Percentiles rank a stretch among this genome's conserved stretches.
Evolutionary conservation across 2,329 filamentous ascomycete species (phyloP).

Genomic region (Colletotrichum sp.): DNA sequence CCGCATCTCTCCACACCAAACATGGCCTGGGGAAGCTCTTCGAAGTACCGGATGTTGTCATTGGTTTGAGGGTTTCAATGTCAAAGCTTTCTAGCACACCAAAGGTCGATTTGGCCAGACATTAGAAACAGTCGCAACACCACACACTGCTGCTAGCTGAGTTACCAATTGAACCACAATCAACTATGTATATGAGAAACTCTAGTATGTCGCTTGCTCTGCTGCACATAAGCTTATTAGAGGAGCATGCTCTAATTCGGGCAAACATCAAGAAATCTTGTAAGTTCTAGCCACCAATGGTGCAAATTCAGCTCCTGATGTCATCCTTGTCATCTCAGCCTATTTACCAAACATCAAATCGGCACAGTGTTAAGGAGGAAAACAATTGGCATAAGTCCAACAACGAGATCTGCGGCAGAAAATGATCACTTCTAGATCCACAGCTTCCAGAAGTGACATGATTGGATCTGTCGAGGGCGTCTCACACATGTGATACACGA

Average conservation of each 20-base stretch:
- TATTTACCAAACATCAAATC: background rate
- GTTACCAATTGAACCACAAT: accelerated
- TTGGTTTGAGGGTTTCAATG: accelerated
- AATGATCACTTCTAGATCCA: accelerated
- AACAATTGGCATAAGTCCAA: background rate
- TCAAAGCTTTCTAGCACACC: accelerated
- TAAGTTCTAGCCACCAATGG: background rate
- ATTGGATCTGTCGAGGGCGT: background rate
- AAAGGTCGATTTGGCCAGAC: background rate
- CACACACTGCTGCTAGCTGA: background rate
- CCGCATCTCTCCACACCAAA: background rate
- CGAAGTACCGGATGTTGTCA: background rate
- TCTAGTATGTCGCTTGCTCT: background rate
- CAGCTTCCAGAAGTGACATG: background rate
- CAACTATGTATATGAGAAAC: background rate
- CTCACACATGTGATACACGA: accelerated
- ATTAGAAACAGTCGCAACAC: background rate
- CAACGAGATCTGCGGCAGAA: background rate
- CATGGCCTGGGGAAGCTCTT: background rate
- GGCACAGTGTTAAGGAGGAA: background rate
- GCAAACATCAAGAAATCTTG: background rate
- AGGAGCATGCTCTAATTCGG: background rate
- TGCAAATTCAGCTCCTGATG: background rate
- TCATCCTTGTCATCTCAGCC: background rate
- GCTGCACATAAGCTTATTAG: background rate